These are phyloP conservation scores for Coprinopsis cinerea DNA, from an alignment of 768 basidiomycete species.

Conservation along the genomic window DNA sequence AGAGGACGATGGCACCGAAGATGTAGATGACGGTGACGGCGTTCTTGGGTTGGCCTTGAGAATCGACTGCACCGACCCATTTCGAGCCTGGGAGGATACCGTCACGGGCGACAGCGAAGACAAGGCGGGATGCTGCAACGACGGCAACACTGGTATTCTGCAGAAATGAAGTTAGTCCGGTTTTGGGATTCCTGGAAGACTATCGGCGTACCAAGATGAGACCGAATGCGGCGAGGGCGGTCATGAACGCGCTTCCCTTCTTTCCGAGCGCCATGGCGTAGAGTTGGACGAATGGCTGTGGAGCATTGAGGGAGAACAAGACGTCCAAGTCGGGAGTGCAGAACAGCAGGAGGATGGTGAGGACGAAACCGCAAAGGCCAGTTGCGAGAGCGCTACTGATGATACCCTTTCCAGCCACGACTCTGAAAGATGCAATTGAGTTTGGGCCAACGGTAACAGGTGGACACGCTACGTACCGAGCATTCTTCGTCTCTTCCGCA, in stretches of 20 bases:
- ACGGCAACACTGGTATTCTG: slow-evolving; percentile 85
- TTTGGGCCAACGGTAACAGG: neutral
- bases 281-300: slow-evolving; percentile 88
- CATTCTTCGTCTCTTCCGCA: slow-evolving; percentile 85
- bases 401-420: slow-evolving; percentile 80
- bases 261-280: slow-evolving; percentile 81
- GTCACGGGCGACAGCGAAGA: slow-evolving; percentile 93
- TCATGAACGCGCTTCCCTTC: slow-evolving; percentile 82
- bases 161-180: too few relatives aligned
- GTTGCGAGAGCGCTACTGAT: slow-evolving; percentile 73
- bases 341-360: slow-evolving; percentile 78
- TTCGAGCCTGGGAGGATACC: slow-evolving; percentile 78
- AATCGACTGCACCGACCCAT: slow-evolving; percentile 78
- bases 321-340: slow-evolving; percentile 76
- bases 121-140: slow-evolving; percentile 81
- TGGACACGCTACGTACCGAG: slow-evolving; percentile 44
- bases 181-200: neutral
- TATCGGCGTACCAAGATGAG: slow-evolving; percentile 61
- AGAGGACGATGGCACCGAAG: slow-evolving; percentile 71
- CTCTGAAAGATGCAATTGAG: slow-evolving; percentile 29
- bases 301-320: slow-evolving; percentile 70
- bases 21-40: slow-evolving; percentile 85
- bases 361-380: slow-evolving; percentile 71
- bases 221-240: slow-evolving; percentile 75
- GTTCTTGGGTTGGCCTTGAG: slow-evolving; percentile 68